Evolutionary conservation across 2,329 filamentous ascomycete species (phyloP).

Genomic region (Macrophomina tecta): DNA sequence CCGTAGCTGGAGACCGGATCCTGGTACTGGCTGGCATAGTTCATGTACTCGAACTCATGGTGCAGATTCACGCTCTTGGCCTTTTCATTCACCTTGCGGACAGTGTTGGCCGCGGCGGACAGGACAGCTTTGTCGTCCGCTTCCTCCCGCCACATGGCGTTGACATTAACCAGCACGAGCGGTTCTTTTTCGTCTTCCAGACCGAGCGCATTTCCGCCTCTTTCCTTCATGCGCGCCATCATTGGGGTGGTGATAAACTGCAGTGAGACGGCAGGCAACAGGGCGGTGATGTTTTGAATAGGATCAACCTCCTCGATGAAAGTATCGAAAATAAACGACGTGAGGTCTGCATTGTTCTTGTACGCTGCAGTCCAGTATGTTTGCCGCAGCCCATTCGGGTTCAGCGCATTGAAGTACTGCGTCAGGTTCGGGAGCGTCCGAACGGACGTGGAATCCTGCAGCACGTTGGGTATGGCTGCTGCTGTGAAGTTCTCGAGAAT

Average conservation of each 20-base stretch:
- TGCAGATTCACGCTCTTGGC: conserved; percentile 34
- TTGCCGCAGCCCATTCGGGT: conserved; percentile 41
- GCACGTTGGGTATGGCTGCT: conserved; percentile 32
- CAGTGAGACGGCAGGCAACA: conserved; percentile 35
- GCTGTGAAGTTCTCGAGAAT: conserved; percentile 38
- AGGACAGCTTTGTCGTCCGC: conserved; percentile 37
- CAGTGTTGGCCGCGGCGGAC: conserved; percentile 32
- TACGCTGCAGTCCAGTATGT: conserved; percentile 39
- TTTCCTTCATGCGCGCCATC: conserved; percentile 34
- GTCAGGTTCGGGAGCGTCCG: conserved; percentile 35
- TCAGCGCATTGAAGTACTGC: conserved; percentile 41
- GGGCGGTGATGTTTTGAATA: conserved; percentile 32
- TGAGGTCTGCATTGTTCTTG: conserved; percentile 40
- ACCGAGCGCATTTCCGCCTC: conserved; percentile 41
- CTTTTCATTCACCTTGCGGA: conserved; percentile 31
- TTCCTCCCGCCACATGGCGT: conserved; percentile 34
- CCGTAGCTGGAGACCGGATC: conserved; percentile 52
- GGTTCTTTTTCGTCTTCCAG: conserved; percentile 35
- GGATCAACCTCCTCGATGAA: conserved; percentile 35
- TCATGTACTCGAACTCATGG: conserved; percentile 53
- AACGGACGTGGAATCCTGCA: conserved; percentile 33
- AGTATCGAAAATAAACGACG: conserved; percentile 33
- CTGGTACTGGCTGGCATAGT: conserved; percentile 54
- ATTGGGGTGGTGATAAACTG: conserved; percentile 38
- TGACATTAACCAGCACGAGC: conserved; percentile 34